Base-by-base conservation (phyloP, 140 eudicot genomes). In the Stevia rebaudiana region DNA sequence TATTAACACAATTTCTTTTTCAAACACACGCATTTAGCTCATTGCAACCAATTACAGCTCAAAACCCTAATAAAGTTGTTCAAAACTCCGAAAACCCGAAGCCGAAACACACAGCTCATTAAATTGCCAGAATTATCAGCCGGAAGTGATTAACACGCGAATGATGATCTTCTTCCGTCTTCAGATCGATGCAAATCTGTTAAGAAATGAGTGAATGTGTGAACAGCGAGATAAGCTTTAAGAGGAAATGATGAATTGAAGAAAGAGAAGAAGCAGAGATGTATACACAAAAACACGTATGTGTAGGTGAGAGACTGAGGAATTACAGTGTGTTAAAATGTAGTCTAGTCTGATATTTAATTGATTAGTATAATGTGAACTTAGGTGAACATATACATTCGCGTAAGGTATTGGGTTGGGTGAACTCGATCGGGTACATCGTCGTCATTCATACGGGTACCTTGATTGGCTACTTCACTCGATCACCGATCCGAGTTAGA, bases 181-280 rank as follows among this genome's bases (percentile, higher is more conserved):
- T 46, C 31, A 59, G 11, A 40, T 72, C 19, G 43, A 28, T 40
- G 19, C 19, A 17, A 25, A 11, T 15, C 37, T 24, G 17, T 19
- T 51, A 39, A 35, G 43, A 44, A 52, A 63, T 53, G 51, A 63
- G 67, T 73, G 72, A 64, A 23, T 73, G 72, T 55, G 55, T 64
- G 61, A 41, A 73, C 46, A 58, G 63, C n/a, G 78, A 65, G 73
- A 73, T 55, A 65, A 70, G 75, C 68, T 70, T 58, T 44, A 37
- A 35, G 66, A 36, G 78, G 68, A 73, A 63, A 73, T 73, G 78
- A 65, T 56, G 73, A 65, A 65, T 65, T 46, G 72, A 53, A 72
- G 69, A 70, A 56, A 67, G 63, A 61, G 76, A 73, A 63, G 71
- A 72, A 52, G 77, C 77, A 72, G 77, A 63, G 31, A 41, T 30